Evolutionary conservation across 441 rosid genomes (phyloP).

Genomic region (Viola pubescens): DNA sequence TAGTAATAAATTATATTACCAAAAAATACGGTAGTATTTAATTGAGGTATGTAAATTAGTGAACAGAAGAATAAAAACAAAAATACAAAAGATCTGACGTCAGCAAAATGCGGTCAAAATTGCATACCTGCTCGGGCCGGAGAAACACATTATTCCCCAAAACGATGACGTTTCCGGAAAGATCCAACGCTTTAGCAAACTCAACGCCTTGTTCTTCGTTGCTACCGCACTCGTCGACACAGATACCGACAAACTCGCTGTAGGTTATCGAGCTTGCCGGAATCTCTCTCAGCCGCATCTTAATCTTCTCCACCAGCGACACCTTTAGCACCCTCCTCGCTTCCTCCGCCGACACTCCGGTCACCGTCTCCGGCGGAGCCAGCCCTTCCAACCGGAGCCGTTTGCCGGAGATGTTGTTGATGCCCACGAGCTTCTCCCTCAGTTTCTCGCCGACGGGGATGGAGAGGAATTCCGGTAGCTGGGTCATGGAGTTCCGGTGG

Average conservation of each 20-base stretch:
- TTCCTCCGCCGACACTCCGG: constrained; percentile 35
- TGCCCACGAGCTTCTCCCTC: constrained; percentile 35
- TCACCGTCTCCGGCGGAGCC: constrained; percentile 13
- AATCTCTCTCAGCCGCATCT: constrained; percentile 47
- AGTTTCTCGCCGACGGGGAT: constrained; percentile 45
- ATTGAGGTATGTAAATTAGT: too few species aligned
- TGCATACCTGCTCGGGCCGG: constrained; percentile 62
- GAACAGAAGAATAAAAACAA: too few species aligned
- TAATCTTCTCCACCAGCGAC: constrained; percentile 55
- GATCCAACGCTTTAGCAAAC: constrained; percentile 57
- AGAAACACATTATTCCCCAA: constrained; percentile 60
- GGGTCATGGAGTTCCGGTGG: constrained; percentile 33
- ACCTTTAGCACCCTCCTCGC: constrained; percentile 61
- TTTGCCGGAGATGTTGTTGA: constrained; percentile 27
- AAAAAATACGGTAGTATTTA: too few species aligned
- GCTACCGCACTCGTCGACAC: constrained; percentile 42
- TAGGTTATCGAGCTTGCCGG: constrained; percentile 45
- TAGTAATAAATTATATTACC: too few species aligned
- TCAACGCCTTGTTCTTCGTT: constrained; percentile 46
- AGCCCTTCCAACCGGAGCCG: constrained; percentile 32
- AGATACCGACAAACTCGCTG: constrained; percentile 47
- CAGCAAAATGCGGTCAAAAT: too few species aligned
- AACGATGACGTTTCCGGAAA: constrained; percentile 67
- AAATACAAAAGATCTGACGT: too few species aligned
- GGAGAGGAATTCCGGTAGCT: constrained; percentile 35